Base-by-base conservation (phyloP, 345 rosid species). In the Populus alba region DNA sequence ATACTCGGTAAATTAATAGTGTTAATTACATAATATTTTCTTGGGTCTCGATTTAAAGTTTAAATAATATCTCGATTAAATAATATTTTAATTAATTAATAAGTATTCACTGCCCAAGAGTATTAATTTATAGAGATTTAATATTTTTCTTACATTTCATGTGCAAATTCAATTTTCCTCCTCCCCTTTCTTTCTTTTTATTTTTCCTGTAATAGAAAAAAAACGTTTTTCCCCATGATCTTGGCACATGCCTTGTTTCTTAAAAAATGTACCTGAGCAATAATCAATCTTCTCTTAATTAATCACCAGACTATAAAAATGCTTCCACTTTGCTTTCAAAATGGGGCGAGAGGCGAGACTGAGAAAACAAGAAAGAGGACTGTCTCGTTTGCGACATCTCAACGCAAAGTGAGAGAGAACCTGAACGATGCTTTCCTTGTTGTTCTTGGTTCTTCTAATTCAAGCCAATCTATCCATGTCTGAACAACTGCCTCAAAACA, bases 401-500 rank as follows among this genome's bases (percentile, higher is more conserved):
- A 38, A 53, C 57, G 27, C 55, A 74, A 74, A 74, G 68, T 29
- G 62, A 75, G 29, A 23, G 27, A 27, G 38, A 38, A 20, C 51
- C 35, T 2, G 0, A 61, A 78, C 23, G 66, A 79, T 79, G 81
- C 47, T 67, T 73, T 67, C 25, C 75, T 65, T 80, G 7, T 31
- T 66, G 31, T 5, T 75, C 23, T 27, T 65, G 37, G 22, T 35
- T 35, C 75, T 80, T 71, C 25, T 65, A 4, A 12, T 39, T 38
- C 73, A 76, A 38, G 57, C 69, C 33, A 33, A 1, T 15, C 35
- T 12, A n/a, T 8, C 39, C 0, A 17, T 16, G 16, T 49, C 81
- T 43, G 74, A 69, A 25, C 82, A 45, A 62, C 29, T 8, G 10
- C 72, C 81, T 47, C 38, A 41, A 17, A 74, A 77, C 78, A 65